Evolutionary conservation across 148 eudicot genomes (phyloP), one percentile per base, ranked within the genome.

Genomic region (Suaeda aralocaspica): DNA sequence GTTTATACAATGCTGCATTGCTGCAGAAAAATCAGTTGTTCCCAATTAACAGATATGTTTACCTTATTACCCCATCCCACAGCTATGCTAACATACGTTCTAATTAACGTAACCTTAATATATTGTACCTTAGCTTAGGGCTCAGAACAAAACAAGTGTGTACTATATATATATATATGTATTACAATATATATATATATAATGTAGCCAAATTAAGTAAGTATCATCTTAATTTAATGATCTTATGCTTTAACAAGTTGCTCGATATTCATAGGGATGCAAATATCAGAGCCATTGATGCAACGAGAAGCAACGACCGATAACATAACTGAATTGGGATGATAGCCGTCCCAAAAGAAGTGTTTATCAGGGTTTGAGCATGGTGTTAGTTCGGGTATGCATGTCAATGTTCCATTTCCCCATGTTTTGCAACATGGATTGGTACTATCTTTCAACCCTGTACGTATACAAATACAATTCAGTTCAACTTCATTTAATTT

Each of bases 311-410:
- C 84, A 19, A 87, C 21, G 13, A 74, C 62, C 18, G 72, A 66
- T 50, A 74, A 78, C 0, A 73, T 67, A 4, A 80, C 77, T 77
- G 84, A 74, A 29, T 88, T 84, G 16, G 72, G 86, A 82, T 87
- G 91, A 61, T 46, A 82, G 3, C 82, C 88, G 69, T 87, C 91
- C 82, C 82, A 87, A 51, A 87, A 87, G 65, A 44, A 84, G 78
- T 80, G 82, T 6, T 74, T 61, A 31, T 78, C 52, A 0, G 78
- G 77, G n/a, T 49, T 24, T n/a, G 14, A n/a, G 61, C 91, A 84
- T 2, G 88, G 80, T 36, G 28, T 2, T 45, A 68, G 61, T 16
- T 21, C 59, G 6, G 86, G 86, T 16, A 84, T 48, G 60, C 72
- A 77, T 7, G 71, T 45, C 25, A 72, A 64, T 14, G 76, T 73